Evolutionary conservation across 1,284 basidiomycete genomes (phyloP), one percentile per base, ranked within the genome.

Genomic region (Phenoliferia sp.): DNA sequence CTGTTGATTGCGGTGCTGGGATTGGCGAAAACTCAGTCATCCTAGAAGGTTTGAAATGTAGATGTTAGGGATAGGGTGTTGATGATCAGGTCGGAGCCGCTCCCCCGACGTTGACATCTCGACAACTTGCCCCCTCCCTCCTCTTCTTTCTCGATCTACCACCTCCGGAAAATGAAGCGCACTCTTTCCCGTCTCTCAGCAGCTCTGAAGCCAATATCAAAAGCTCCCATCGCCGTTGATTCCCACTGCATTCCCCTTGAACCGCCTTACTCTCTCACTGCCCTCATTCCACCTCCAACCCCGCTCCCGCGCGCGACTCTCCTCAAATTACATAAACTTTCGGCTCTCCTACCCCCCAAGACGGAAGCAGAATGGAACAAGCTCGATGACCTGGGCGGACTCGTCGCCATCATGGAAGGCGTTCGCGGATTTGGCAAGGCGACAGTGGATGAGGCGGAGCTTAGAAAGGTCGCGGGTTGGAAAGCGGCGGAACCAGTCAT

Each of bases 351-450:
- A 28, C 71, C 69, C 4, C 71, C 71, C 1, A 28, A 54, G 10
- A 48, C 66, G 15, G 65, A 69, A 17, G 26, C 61, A 17, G 60
- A 31, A 4, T 65, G 61, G 69, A 10, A n/a, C 0, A 33, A 66
- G 9, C 58, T 72, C 7, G 33, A 64, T 12, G 69, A 63, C 36
- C 62, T 73, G 39, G 55, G 61, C 34, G 61, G 61, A 6, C 63
- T 73, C 29, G 67, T 67, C 15, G 61, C 65, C 3, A 67, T 73
- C 59, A 69, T 73, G 1, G 65, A 73, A 35, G 61, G 61, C 15
- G 63, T 73, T 5, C 36, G 65, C 17, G 29, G 28, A 34, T 63
- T 65, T 33, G 64, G 67, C 16, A 66, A 61, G 34, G 33, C 7
- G 17, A 64, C 62, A n/a, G 35, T 17, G 15, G 48, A 26, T 10